Percentiles rank a stretch among this genome's conserved stretches.
Evolutionary conservation across 139 green algal genomes (phyloP).

Genomic region (Chlorella sp.): DNA sequence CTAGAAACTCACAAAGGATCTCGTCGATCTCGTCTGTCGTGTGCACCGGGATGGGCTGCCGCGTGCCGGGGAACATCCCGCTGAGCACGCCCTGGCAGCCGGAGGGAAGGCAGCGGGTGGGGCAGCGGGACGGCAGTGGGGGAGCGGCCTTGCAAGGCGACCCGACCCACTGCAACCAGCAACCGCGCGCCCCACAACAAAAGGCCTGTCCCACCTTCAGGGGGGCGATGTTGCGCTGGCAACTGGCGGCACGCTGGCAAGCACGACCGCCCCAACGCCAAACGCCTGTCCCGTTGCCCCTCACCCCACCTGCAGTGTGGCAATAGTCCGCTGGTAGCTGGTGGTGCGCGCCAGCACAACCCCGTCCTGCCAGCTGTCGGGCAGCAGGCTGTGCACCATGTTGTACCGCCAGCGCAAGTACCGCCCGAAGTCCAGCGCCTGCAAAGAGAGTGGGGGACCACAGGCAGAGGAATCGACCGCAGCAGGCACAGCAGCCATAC

Average conservation of each 20-base stretch:
- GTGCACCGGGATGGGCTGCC: constrained; percentile 44
- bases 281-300: not conserved
- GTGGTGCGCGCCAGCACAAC: constrained; percentile 52
- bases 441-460: no score
- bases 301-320: constrained; percentile 51
- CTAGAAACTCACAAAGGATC: constrained; percentile 53
- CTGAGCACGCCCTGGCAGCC: constrained; percentile 65
- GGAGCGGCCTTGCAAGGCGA: no score
- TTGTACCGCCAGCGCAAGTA: constrained; percentile 71
- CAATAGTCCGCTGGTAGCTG: constrained; percentile 68
- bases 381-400: constrained; percentile 52
- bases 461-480: no score
- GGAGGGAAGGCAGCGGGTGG: not conserved
- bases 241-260: no score
- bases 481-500: no score
- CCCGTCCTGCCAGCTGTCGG: constrained; percentile 19
- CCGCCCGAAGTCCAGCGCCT: constrained; percentile 61
- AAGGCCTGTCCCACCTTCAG: no score
- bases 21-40: constrained; percentile 69
- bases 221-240: not conserved
- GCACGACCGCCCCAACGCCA: not conserved
- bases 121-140: no score
- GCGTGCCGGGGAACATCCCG: constrained; percentile 63
- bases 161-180: no score
- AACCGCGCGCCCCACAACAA: no score